Evolutionary conservation across 768 basidiomycete species (phyloP).

Genomic region (Russula griseocarnosa): DNA sequence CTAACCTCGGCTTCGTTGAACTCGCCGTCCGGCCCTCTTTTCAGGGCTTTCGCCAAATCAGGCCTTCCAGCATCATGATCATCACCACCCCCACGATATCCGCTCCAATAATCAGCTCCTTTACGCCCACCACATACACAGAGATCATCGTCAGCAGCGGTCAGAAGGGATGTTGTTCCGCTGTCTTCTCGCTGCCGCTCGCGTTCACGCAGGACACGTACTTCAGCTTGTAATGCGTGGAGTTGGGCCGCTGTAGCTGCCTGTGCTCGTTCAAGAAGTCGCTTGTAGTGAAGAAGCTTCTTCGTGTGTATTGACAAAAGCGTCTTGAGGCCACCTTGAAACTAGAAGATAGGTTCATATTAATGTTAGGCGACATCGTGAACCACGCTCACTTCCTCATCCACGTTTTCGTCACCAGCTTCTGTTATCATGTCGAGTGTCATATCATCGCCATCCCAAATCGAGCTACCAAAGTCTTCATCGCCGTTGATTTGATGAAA

Average conservation of each 20-base stretch:
- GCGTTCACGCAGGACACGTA: slow-evolving; percentile 57
- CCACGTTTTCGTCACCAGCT: slow-evolving; percentile 53
- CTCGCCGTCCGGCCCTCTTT: slow-evolving; percentile 44
- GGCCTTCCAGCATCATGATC: slow-evolving; percentile 47
- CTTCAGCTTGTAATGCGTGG: slow-evolving; percentile 80
- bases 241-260: slow-evolving; percentile 75
- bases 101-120: slow-evolving; percentile 68
- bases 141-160: slow-evolving; percentile 34
- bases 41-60: slow-evolving; percentile 49
- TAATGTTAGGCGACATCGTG: background rate
- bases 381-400: slow-evolving; percentile 56
- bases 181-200: slow-evolving; percentile 34
- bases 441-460: slow-evolving; percentile 56
- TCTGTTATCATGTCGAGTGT: slow-evolving; percentile 68
- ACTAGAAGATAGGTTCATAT: slow-evolving; percentile 33
- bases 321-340: slow-evolving; percentile 42
- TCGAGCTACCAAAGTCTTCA: slow-evolving; percentile 32
- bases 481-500: slow-evolving; percentile 32
- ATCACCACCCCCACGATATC: slow-evolving; percentile 50
- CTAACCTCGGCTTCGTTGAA: slow-evolving; percentile 71
- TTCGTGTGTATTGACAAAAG: slow-evolving; percentile 43
- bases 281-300: slow-evolving; percentile 70
- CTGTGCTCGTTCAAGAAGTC: slow-evolving; percentile 77
- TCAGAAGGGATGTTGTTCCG: slow-evolving; percentile 22
- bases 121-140: slow-evolving; percentile 60